Percentiles rank a stretch among this genome's conserved stretches.
Conservation (phyloP, 2,329 filamentous ascomycete species). For the Fusarium sp. region DNA sequence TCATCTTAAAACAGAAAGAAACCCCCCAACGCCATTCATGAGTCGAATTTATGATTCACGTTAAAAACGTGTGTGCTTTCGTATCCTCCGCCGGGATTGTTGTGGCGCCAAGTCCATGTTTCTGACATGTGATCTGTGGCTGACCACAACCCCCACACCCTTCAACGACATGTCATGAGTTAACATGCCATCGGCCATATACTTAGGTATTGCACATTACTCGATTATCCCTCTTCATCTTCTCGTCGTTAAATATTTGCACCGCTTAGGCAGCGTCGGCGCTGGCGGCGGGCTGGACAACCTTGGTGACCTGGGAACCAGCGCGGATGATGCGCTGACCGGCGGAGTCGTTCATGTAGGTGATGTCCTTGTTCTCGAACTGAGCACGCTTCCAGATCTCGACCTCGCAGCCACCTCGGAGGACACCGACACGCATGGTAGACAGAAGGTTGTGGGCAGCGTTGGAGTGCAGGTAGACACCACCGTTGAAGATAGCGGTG, state of each 20-base stretch:
- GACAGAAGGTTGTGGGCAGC: slow-evolving; percentile 90
- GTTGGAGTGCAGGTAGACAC: slow-evolving; percentile 91
- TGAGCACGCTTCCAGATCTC: slow-evolving; percentile 94
- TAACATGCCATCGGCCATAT: slow-evolving; percentile 25
- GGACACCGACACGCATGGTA: slow-evolving; percentile 89
- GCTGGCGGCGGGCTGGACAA: slow-evolving; percentile 82
- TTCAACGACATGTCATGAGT: slow-evolving; percentile 34
- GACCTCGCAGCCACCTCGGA: slow-evolving; percentile 88
- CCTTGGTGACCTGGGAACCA: slow-evolving; percentile 87
- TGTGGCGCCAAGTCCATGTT: slow-evolving; percentile 23
- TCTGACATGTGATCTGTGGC: slow-evolving; percentile 43
- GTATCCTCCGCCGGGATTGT: slow-evolving; percentile 11
- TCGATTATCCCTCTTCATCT: slow-evolving; percentile 40
- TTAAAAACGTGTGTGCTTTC: slow-evolving; percentile 39
- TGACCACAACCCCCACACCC: slow-evolving; percentile 29
- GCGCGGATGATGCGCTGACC: slow-evolving; percentile 89
- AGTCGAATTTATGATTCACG: slow-evolving; percentile 46
- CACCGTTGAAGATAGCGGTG: slow-evolving; percentile 92
- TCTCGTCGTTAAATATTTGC: slow-evolving; percentile 29
- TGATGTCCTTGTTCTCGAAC: slow-evolving; percentile 86
- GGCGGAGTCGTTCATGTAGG: slow-evolving; percentile 83
- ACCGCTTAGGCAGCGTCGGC: slow-evolving; percentile 81
- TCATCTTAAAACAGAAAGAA: slow-evolving; percentile 43
- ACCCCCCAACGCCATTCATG: slow-evolving; percentile 49
- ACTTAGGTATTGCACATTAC: slow-evolving; percentile 29